Percentiles rank a stretch among this genome's conserved stretches.
phyloP scores from a whole-genome alignment of 257 asterid genomes.

The Solanum raphanifolium region DNA sequence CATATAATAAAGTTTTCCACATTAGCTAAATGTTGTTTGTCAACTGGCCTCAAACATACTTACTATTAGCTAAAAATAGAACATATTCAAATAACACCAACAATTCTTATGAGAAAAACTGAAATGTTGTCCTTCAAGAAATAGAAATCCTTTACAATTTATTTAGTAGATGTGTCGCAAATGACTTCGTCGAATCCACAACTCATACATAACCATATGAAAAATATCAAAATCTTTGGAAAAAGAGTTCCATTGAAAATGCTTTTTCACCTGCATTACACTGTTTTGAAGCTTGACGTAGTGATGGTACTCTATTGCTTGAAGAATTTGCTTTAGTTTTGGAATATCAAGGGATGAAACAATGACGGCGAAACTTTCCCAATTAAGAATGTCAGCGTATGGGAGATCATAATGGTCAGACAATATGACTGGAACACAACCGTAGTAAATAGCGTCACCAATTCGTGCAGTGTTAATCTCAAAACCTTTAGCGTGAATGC shows the following conservation, averaged over 20 bases:
- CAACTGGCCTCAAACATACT: background rate
- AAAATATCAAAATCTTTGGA: slow-evolving; percentile 60
- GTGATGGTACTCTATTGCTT: slow-evolving; percentile 3
- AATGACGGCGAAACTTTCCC: slow-evolving; percentile 57
- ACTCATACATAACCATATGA: slow-evolving; percentile 72
- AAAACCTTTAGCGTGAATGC: slow-evolving; percentile 93
- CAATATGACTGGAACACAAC: slow-evolving; percentile 72
- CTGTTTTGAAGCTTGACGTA: slow-evolving; percentile 50
- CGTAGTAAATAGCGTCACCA: slow-evolving; percentile 73
- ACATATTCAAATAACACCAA: background rate
- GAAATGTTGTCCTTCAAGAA: too few species aligned
- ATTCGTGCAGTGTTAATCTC: slow-evolving; percentile 86
- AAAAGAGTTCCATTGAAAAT: slow-evolving; percentile 57
- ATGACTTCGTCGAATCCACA: slow-evolving; percentile 77
- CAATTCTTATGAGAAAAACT: too few species aligned
- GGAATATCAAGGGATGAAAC: slow-evolving; percentile 51
- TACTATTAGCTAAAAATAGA: background rate
- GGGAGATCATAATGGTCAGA: slow-evolving; percentile 91
- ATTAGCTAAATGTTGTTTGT: background rate
- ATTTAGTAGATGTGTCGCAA: background rate
- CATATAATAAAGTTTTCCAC: background rate
- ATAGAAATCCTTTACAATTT: background rate
- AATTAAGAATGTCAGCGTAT: slow-evolving; percentile 50
- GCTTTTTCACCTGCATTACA: slow-evolving; percentile 54
- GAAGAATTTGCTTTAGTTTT: slow-evolving; percentile 37